Evolutionary conservation across 2,329 filamentous ascomycete species (phyloP), one percentile per base, ranked within the genome.

Genomic region (Sphaerulina musiva): DNA sequence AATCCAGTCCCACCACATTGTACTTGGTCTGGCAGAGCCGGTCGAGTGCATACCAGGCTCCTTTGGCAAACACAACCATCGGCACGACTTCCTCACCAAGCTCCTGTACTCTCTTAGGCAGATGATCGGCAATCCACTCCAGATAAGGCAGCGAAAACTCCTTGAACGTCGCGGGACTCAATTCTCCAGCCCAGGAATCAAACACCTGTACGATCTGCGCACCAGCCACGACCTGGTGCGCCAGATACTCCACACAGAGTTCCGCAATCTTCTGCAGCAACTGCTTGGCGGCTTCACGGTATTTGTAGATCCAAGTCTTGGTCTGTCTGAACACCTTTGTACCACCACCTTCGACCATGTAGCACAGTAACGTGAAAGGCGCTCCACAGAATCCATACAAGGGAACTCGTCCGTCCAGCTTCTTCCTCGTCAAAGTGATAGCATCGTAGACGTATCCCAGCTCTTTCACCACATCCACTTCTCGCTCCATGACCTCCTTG

Each of bases 41-140:
- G 63, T 96, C 88, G 46, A 98, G 78, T 3, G 90, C 89, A 72
- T 95, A 93, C 88, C 93, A 97, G 9, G 93, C 92, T 9, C 93
- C 93, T 76, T 98, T 98, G 36, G 93, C 90, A 71, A 98, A 98
- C 23, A 97, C 90, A 4, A 91, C 95, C 91, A 97, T 96, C 2
- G 93, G 93, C 2, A 98, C 92, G 9, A 76, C 78, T 54, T 91
- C 87, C 49, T 92, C 74, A 0, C 84, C 84, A 68, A 95, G 78
- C 68, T 88, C 86, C 63, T 80, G 76, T 54, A 97, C 75, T 57
- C 83, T 84, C 63, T 76, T 78, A 1, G 92, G 92, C 3, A 98
- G 79, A 62, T 91, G 81, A 62, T 86, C 78, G 9, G 90, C 84
- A 63, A 98, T 97, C 69, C 91, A 84, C 42, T 81, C 80, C 50